A percentile compares a stretch with the other conserved stretches of the same genome.
Conservation (phyloP, 352 stramenopile species). For the Globisporangium middletonii region DNA sequence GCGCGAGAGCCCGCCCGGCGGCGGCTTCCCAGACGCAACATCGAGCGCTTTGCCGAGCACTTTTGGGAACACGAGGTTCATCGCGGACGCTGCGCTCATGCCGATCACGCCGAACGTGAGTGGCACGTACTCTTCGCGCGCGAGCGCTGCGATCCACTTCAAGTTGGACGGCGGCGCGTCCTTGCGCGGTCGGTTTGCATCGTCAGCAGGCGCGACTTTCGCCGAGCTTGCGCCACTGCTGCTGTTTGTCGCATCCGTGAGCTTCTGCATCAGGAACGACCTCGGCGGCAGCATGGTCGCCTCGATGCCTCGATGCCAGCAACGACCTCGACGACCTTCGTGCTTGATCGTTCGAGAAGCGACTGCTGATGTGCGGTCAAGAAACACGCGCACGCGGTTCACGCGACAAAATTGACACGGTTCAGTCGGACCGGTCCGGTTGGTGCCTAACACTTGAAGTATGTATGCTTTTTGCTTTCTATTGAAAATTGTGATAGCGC, state of each 20-base stretch:
- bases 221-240: constrained; percentile 5
- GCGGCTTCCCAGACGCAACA: constrained; percentile 69
- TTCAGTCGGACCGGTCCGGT: too few species aligned
- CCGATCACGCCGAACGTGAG: constrained; percentile 66
- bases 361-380: too few species aligned
- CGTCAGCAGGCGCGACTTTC: not conserved
- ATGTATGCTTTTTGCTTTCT: not conserved
- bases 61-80: constrained; percentile 86
- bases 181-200: too few species aligned
- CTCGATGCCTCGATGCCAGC: not conserved
- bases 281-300: constrained; percentile 44
- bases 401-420: too few species aligned
- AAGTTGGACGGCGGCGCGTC: constrained; percentile 31
- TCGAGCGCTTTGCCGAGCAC: constrained; percentile 89
- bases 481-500: not conserved
- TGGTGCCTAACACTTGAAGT: too few species aligned
- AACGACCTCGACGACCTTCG: not conserved
- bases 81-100: constrained; percentile 80
- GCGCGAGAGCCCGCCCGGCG: constrained; percentile 59
- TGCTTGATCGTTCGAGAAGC: not conserved
- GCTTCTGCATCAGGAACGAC: constrained; percentile 70
- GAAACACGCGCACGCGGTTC: too few species aligned
- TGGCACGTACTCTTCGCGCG: constrained; percentile 57
- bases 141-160: constrained; percentile 63
- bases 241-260: constrained; percentile 27